Evolutionary conservation across 192 early-diverging fungal species (phyloP), one percentile per base, ranked within the genome.

Genomic region (Funneliformis mosseae): DNA sequence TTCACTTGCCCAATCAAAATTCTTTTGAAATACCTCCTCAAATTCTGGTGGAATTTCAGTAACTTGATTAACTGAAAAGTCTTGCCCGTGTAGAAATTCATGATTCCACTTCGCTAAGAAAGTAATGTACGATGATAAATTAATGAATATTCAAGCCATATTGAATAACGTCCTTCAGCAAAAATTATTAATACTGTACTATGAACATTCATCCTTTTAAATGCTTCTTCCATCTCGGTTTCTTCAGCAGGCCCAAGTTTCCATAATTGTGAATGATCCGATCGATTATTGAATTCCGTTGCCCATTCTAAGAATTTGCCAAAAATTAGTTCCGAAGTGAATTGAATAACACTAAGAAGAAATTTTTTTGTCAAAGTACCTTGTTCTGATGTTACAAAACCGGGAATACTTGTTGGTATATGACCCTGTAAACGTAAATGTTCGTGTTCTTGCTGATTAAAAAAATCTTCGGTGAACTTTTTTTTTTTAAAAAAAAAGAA

Each of bases 1-100:
- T 68, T 96, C 93, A 42, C 86, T 87, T 1, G 93, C 89, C 95
- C 95, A 97, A 82, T 93, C 90, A 75, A 89, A 89, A 71, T 89
- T 87, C 76, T 88, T 87, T 83, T 89, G 87, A 74, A 91, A 91
- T 1, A 86, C 86, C 23, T 83, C 84, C 77, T 91, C 90, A 78
- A 91, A 91, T 71, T 87, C 86, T 63, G 84, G 81, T n/a, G 87
- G 84, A 69, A 86, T 79, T 48, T 89, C 87, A 8, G 82, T 70
- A 18, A 81, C 77, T 50, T 76, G 80, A 45, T 76, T 67, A 14
- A 63, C 63, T 1, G 70, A 55, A 27, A 85, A 72, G 46, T 87
- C 84, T 23, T 86, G 85, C 5, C 82, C 83, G 33, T 86, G 82
- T 83, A 87, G 85, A 68, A 87, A 91, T 69, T 91, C 88, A 12